Evolutionary conservation across 2,329 filamentous ascomycete species (phyloP).

Genomic region (Colletotrichum tofieldiae): DNA sequence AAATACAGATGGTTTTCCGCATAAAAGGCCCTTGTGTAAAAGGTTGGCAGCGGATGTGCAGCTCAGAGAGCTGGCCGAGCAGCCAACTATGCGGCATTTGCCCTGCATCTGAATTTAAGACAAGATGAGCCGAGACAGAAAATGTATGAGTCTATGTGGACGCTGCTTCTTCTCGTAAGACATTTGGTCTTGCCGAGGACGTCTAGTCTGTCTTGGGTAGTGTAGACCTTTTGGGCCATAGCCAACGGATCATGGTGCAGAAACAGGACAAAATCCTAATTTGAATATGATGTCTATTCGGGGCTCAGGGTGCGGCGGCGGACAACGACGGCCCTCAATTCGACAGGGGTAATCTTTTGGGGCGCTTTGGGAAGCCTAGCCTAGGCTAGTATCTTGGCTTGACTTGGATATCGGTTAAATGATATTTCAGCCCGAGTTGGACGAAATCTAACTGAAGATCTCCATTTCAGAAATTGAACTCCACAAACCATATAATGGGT

Average conservation of each 20-base stretch:
- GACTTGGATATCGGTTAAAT: neutral
- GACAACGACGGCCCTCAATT: slow-evolving; percentile 7
- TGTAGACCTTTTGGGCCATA: neutral
- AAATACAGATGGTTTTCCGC: neutral
- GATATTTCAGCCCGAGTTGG: too few relatives aligned
- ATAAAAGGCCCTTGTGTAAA: neutral
- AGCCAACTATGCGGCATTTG: neutral
- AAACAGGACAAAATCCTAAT: neutral
- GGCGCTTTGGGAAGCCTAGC: neutral
- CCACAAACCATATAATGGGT: neutral
- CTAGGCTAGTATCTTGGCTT: neutral
- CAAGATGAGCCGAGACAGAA: neutral
- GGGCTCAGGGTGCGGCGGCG: slow-evolving; percentile 1
- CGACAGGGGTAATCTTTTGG: neutral
- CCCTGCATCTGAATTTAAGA: slow-evolving; percentile 22
- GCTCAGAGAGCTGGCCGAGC: neutral
- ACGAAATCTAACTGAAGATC: neutral
- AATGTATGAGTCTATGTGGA: neutral
- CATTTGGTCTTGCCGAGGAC: neutral
- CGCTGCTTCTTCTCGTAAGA: neutral
- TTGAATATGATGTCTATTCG: neutral
- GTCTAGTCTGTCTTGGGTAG: neutral
- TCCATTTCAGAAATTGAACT: neutral
- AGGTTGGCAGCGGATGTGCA: neutral
- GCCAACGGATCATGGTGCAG: neutral